Evolutionary conservation across 768 basidiomycete species (phyloP).

Genomic region (Suillus weaverae): DNA sequence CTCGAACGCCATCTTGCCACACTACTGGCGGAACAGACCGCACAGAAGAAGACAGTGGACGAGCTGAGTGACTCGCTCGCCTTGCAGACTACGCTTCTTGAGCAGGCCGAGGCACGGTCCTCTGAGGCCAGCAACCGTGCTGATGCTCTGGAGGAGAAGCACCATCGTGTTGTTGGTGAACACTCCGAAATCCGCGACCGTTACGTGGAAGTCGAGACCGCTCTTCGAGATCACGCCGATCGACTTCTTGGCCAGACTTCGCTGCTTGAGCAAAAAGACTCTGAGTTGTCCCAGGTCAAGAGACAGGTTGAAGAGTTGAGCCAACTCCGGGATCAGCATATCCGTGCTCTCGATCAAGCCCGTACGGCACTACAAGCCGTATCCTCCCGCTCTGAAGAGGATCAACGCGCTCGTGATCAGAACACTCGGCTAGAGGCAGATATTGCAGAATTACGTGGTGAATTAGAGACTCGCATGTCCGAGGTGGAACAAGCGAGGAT

Average conservation of each 20-base stretch:
- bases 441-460: constrained; percentile 73
- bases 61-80: constrained; percentile 75
- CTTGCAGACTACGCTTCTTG: constrained; percentile 72
- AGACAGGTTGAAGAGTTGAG: constrained; percentile 72
- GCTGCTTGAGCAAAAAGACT: constrained; percentile 72
- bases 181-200: constrained; percentile 71
- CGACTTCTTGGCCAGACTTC: constrained; percentile 73
- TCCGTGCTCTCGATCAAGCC: constrained; percentile 86
- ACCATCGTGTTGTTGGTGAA: constrained; percentile 61
- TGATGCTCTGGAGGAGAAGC: constrained; percentile 68
- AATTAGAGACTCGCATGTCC: constrained; percentile 70
- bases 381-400: constrained; percentile 74
- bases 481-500: constrained; percentile 72
- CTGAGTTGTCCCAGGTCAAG: constrained; percentile 65
- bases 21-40: constrained; percentile 60
- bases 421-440: constrained; percentile 73
- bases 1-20: constrained; percentile 71
- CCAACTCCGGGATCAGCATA: constrained; percentile 75
- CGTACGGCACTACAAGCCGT: constrained; percentile 75
- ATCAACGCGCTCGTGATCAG: constrained; percentile 68
- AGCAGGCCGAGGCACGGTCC: constrained; percentile 79
- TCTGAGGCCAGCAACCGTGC: constrained; percentile 74
- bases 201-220: constrained; percentile 57
- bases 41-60: constrained; percentile 67
- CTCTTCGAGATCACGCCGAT: constrained; percentile 76